Evolutionary conservation across 257 asterid species (phyloP), one percentile per base, ranked within the genome.

Genomic region (Jasminum sambac): DNA sequence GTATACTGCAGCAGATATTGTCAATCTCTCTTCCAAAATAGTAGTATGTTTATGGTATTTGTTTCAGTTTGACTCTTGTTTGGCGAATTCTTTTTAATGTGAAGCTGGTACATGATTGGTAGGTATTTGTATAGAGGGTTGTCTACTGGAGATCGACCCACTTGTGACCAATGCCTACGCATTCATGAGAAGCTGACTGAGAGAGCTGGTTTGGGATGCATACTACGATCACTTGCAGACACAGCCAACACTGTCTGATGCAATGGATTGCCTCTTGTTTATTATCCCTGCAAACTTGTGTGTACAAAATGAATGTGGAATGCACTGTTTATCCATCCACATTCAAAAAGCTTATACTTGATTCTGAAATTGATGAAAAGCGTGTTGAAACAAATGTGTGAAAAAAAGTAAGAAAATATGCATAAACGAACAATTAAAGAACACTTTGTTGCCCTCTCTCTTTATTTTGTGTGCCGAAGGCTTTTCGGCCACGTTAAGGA

Each of bases 101-200:
- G 41, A 67, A 50, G 64, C 17, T 62, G 61, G n/a, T 58, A 24
- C 80, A 50, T 72, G 63, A n/a, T 77, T 50, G 64, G 39, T 80
- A 90, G 99, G 96, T 95, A 95, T 73, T 79, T 91, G 66, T 95
- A 91, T 76, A 83, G 97, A 79, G 99, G 99, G 61, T 84, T 95
- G 83, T 82, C 98, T 6, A 95, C 99, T 0, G 98, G 99, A 66
- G 98, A 95, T 82, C 89, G 99, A 43, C 98, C 99, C 36, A 95
- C 99, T 5, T 95, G 99, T 58, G 98, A 95, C 72, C 99, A 95
- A 64, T 95, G 98, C 85, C 78, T 91, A 65, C 78, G 82, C 65
- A 91, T 95, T 78, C 99, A 91, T 59, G 99, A 95, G 81, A 95
- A 85, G 83, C 85, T 95, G 64, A 90, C 96, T 7, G 92, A 95